Evolutionary conservation across 805 yeast genomes (phyloP).

Genomic region (Pichia nanzhaoensis): DNA sequence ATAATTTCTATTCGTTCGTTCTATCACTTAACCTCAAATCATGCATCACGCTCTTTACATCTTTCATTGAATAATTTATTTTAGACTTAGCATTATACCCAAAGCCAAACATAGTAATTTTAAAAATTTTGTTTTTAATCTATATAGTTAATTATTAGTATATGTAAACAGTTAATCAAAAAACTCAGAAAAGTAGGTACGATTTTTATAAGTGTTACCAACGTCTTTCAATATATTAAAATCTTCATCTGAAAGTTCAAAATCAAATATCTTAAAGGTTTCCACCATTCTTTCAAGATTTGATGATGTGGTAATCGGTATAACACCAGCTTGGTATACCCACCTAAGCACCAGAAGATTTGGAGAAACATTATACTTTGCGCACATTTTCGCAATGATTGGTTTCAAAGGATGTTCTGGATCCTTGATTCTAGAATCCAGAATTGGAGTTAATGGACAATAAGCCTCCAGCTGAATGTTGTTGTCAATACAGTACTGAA

Average conservation of each 20-base stretch:
- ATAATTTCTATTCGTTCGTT: background rate
- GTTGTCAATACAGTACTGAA: conserved; percentile 43
- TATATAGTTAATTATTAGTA: background rate
- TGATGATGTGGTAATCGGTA: conserved; percentile 73
- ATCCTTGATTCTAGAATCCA: conserved; percentile 31
- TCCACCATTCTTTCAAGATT: conserved; percentile 49
- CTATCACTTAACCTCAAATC: background rate
- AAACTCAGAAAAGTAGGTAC: conserved; percentile 1
- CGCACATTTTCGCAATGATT: conserved; percentile 35
- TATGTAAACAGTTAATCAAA: background rate
- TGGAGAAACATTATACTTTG: conserved; percentile 51
- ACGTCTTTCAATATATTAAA: conserved; percentile 34
- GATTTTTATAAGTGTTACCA: conserved; percentile 30
- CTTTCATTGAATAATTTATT: no score
- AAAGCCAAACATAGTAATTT: no score
- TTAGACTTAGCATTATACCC: no score
- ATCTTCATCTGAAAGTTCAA: conserved; percentile 47
- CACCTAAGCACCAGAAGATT: conserved; percentile 67
- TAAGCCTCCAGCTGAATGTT: conserved; percentile 55
- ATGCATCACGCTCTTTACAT: no score
- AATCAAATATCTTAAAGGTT: conserved; percentile 48
- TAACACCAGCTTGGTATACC: conserved; percentile 55
- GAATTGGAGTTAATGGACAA: conserved; percentile 62
- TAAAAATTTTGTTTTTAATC: background rate
- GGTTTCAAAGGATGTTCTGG: conserved; percentile 36